Evolutionary conservation across 176 grass and related monocot genomes (phyloP).

Genomic region (Carex scoparia): DNA sequence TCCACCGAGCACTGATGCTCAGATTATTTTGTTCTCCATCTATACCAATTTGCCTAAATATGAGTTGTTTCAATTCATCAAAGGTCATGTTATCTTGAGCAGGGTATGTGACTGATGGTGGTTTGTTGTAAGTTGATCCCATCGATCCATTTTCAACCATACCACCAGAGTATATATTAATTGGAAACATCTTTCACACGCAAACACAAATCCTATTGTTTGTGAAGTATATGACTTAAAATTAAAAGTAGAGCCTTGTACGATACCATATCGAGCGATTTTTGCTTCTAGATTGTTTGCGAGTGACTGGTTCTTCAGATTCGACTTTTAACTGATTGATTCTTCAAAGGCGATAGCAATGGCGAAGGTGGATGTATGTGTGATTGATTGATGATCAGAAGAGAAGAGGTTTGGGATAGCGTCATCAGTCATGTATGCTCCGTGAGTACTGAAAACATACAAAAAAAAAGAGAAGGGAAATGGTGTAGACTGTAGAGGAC

Average conservation of each 20-base stretch:
- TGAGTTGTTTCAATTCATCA: not conserved
- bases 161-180: slow-evolving; percentile 5
- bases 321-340: not conserved
- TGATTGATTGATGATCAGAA: not conserved
- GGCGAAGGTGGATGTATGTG: not conserved
- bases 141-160: slow-evolving; percentile 7
- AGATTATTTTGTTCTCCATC: not conserved
- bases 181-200: slow-evolving; percentile 7
- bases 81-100: slow-evolving; percentile 11
- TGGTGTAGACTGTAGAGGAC: too few relatives aligned
- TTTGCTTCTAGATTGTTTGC: not conserved
- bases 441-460: not conserved
- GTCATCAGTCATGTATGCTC: not conserved
- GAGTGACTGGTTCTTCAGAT: not conserved
- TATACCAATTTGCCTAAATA: not conserved
- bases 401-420: not conserved
- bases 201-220: too few relatives aligned
- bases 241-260: not conserved
- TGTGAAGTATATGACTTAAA: too few relatives aligned
- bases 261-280: not conserved
- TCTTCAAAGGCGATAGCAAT: not conserved
- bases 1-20: slow-evolving; percentile 7
- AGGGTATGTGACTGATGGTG: not conserved
- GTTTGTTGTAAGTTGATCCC: slow-evolving; percentile 9
- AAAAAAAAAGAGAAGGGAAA: not conserved